A percentile compares a stretch with the other conserved stretches of the same genome.
phyloP scores from a whole-genome alignment of 805 yeast genomes.

The Lipomyces yamadae region DNA sequence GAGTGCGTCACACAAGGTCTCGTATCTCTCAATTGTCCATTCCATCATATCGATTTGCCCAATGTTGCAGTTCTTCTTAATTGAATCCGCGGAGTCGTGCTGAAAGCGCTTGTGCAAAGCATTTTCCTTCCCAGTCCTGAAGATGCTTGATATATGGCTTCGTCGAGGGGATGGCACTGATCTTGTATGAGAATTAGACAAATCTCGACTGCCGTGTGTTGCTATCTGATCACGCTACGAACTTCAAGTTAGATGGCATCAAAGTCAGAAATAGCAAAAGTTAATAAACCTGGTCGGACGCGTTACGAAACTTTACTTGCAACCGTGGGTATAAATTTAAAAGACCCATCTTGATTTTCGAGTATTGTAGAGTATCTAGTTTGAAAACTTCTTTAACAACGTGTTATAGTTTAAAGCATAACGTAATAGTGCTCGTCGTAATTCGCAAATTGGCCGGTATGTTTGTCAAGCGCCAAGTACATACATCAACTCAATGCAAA shows the following conservation, averaged over 20 bases:
- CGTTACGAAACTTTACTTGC: neutral
- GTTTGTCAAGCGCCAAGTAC: neutral
- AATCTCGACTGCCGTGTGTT: neutral
- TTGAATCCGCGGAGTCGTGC: neutral
- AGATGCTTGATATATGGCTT: neutral
- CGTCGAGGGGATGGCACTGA: neutral
- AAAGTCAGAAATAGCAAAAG: neutral
- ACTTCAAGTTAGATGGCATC: neutral
- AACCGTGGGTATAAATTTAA: neutral
- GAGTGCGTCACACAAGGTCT: slow-evolving; percentile 1
- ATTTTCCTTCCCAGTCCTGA: neutral
- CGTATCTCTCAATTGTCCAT: slow-evolving; percentile 11
- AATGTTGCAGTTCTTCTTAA: neutral
- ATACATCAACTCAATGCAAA: neutral
- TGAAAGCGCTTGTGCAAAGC: neutral
- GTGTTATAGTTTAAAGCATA: no score
- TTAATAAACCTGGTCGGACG: neutral
- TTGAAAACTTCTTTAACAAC: neutral
- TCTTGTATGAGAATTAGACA: neutral
- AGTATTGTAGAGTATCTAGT: neutral
- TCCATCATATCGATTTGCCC: neutral
- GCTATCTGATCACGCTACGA: neutral
- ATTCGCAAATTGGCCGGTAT: neutral
- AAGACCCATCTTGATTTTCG: neutral
- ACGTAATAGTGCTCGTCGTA: neutral